phyloP scores from a whole-genome alignment of 2,329 filamentous ascomycete genomes.

The Fusarium proliferatum region DNA sequence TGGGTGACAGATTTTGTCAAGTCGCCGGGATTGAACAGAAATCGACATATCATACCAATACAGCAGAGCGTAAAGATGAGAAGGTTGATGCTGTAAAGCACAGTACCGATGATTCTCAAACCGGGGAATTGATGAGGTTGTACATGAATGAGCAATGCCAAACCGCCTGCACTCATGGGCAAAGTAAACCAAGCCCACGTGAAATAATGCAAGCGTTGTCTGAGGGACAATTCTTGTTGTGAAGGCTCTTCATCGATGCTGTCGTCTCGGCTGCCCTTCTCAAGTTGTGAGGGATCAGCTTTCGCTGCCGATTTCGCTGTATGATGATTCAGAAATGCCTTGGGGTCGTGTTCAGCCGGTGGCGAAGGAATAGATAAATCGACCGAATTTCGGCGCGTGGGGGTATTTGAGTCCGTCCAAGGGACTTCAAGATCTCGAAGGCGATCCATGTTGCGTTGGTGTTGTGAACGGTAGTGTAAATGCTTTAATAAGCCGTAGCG shows the following conservation, averaged over 20 bases:
- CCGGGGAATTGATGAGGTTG: conserved; percentile 74
- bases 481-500: not conserved
- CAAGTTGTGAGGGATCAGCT: conserved; percentile 14
- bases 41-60: conserved; percentile 66
- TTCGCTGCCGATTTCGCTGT: not conserved
- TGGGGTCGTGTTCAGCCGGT: conserved; percentile 16
- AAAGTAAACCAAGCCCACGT: conserved; percentile 80
- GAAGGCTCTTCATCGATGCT: not conserved
- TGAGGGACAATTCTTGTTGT: conserved; percentile 51
- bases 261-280: conserved; percentile 14
- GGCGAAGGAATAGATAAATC: conserved; percentile 18
- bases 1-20: conserved; percentile 69
- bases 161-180: conserved; percentile 79
- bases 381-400: conserved; percentile 42
- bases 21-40: conserved; percentile 67
- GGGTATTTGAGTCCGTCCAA: conserved; percentile 42
- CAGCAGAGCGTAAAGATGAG: conserved; percentile 70
- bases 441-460: conserved; percentile 31
- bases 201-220: conserved; percentile 66
- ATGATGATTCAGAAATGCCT: conserved; percentile 19
- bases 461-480: not conserved
- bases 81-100: conserved; percentile 76
- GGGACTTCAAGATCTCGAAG: conserved; percentile 34
- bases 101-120: conserved; percentile 70
- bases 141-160: conserved; percentile 71